Evolutionary conservation across 1,284 basidiomycete genomes (phyloP).

Genomic region (Anthracocystis panici-leucophaei): DNA sequence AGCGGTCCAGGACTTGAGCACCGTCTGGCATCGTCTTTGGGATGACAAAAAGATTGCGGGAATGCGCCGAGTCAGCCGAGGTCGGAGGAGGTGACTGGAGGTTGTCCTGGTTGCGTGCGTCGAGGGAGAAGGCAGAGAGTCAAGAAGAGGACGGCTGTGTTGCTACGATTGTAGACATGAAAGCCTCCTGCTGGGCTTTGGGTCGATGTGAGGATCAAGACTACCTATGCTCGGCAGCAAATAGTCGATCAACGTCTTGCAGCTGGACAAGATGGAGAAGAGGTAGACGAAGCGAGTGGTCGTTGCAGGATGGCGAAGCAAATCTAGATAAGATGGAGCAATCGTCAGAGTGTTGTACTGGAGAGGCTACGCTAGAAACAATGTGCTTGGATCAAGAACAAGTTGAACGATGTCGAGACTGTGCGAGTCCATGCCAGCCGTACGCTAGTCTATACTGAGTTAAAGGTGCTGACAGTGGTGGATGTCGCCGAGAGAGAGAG

Average conservation of each 20-base stretch:
- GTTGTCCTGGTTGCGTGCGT: neutral
- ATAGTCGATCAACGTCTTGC: neutral
- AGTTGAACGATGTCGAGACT: neutral
- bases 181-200: neutral
- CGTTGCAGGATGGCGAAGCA: neutral
- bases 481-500: neutral
- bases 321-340: conserved; percentile 21
- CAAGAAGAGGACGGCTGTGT: neutral
- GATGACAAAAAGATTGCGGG: neutral
- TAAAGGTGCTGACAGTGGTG: neutral
- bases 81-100: neutral
- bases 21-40: conserved; percentile 44
- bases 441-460: neutral
- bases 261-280: neutral
- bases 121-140: conserved; percentile 2
- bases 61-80: conserved; percentile 11
- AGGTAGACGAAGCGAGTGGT: neutral
- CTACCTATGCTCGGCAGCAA: neutral
- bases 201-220: neutral
- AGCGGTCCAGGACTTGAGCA: conserved; percentile 13
- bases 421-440: conserved; percentile 17
- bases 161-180: conserved; percentile 18
- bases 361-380: neutral
- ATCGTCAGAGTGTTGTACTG: neutral
- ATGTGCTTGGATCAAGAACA: neutral